A percentile compares a stretch with the other conserved stretches of the same genome.
Conservation (phyloP, 2,329 filamentous ascomycete genomes). For the Colletotrichum filicis region DNA sequence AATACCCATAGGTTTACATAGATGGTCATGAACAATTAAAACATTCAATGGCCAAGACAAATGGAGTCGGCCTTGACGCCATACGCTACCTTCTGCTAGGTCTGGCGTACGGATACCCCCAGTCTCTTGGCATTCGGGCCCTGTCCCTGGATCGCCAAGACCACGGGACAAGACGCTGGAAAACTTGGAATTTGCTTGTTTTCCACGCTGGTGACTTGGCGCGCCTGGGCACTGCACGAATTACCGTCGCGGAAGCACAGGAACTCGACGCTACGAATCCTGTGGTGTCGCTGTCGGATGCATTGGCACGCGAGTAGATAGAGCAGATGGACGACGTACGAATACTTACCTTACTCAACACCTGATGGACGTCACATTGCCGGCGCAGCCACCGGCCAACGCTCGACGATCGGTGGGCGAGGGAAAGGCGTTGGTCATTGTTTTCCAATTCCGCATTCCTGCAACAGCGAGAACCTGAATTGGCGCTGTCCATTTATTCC, state of each 20-base stretch:
- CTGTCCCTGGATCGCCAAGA: conserved; percentile 34
- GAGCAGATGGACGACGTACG: neutral
- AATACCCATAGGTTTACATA: neutral
- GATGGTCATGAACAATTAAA: neutral
- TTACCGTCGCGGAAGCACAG: neutral
- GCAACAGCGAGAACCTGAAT: neutral
- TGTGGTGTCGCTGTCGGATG: no score
- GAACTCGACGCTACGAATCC: neutral
- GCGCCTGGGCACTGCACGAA: conserved; percentile 24
- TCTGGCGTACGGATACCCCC: neutral
- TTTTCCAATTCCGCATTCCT: conserved; percentile 3
- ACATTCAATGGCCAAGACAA: neutral
- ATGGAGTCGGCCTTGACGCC: neutral
- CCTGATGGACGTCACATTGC: neutral
- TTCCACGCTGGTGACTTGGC: conserved; percentile 31
- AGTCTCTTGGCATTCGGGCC: neutral
- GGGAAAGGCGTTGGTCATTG: neutral
- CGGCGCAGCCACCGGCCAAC: neutral
- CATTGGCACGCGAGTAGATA: no score
- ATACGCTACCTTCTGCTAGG: neutral
- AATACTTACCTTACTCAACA: neutral
- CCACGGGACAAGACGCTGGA: conserved; percentile 33
- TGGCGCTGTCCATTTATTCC: neutral
- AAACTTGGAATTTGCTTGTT: conserved; percentile 36
- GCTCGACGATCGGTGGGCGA: neutral